Base-by-base conservation (phyloP, 148 eudicot genomes). In the Chenopodium formosanum region DNA sequence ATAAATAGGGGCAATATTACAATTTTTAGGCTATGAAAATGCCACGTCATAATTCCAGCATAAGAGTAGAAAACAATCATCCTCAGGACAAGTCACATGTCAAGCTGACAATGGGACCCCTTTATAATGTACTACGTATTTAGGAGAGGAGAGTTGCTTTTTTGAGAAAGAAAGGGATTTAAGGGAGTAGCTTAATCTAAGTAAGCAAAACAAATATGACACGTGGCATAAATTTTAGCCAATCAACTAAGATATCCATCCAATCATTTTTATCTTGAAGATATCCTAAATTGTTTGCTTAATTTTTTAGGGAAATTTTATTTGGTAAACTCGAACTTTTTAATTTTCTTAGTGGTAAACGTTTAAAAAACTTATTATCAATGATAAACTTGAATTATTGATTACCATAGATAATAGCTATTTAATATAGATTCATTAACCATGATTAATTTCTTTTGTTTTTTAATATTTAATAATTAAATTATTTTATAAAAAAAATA, bases 1-100 rank as follows among this genome's bases (percentile, higher is more conserved):
- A 4, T 3, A 46, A 32, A 10, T 70, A 19, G 20, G 7, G 69
- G 32, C 1, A 2, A 23, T 5, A 46, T 44, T 1, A 48, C 52
- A 9, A 60, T 53, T 12, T 47, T 20, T 40, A 48, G 87, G 84
- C 82, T 58, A 47, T 40, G 27, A 69, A 68, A 2, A 5, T 73
- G 73, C 82, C 87, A 85, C 83, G 79, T 78, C 73, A 32, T 48
- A 40, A 40, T 12, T n/a, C 34, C 63, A 20, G 56, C 62, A 48
- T 52, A 77, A 17, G 76, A 78, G 31, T 34, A 29, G 75, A 56
- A 56, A 5, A 69, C 58, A 77, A 75, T 81, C 84, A 50, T 64
- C 19, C 56, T 66, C 75, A 7, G 5, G 75, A 81, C 84, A 85
- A 73, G 20, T 78, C 82, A 85, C 82, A 81, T 84, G 84, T 23